These are phyloP conservation scores for Penicillium sp. DNA, from an alignment of 2,329 filamentous ascomycete genomes.

Conservation along the genomic window DNA sequence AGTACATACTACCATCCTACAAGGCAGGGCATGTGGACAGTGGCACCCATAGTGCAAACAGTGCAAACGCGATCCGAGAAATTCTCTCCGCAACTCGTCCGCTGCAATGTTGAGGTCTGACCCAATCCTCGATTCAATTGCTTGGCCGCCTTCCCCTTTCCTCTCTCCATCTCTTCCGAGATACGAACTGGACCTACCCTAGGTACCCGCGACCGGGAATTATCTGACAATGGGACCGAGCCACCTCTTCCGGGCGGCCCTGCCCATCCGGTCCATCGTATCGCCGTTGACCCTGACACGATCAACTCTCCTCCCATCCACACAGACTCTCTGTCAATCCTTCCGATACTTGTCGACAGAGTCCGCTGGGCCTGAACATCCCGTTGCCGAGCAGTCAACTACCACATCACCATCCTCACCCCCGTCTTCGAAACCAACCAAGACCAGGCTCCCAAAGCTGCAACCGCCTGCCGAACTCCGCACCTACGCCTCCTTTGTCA, in stretches of 20 bases:
- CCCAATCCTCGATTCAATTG: background rate
- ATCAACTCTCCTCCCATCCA: conserved; percentile 26
- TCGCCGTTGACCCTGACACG: conserved; percentile 30
- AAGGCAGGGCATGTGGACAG: background rate
- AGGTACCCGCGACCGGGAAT: conserved; percentile 1
- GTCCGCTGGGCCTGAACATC: conserved; percentile 10
- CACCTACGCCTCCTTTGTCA: conserved; percentile 39
- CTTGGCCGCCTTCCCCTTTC: background rate
- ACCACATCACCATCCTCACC: conserved; percentile 14
- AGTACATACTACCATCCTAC: too few species aligned
- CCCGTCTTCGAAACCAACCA: conserved; percentile 7
- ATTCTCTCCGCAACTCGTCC: conserved; percentile 29
- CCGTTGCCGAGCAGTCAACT: conserved; percentile 8
- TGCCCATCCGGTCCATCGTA: conserved; percentile 35
- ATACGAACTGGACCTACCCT: background rate
- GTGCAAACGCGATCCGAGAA: conserved; percentile 36
- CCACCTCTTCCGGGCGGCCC: conserved; percentile 35
- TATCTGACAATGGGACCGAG: conserved; percentile 33
- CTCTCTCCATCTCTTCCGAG: background rate
- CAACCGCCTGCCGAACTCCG: conserved; percentile 35
- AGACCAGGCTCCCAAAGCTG: conserved; percentile 8
- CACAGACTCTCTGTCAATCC: conserved; percentile 18
- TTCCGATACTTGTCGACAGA: conserved; percentile 25
- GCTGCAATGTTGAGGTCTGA: background rate
- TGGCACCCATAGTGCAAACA: conserved; percentile 34